These are phyloP conservation scores for Apiotrichum laibachii DNA, from an alignment of 1,284 basidiomycete species.

Conservation along the genomic window DNA sequence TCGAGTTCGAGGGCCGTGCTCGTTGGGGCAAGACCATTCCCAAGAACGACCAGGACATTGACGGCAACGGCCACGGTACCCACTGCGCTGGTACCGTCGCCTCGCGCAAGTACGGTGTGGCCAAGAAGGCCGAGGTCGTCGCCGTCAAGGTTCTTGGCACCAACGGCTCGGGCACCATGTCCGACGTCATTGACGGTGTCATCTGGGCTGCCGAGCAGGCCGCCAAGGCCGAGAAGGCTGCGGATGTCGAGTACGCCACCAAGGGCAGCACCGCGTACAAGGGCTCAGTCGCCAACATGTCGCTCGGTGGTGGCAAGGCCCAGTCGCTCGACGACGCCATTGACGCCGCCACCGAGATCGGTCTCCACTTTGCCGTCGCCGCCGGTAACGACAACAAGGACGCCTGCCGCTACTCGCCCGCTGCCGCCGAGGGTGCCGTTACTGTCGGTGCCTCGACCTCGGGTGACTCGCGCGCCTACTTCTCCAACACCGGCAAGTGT, in stretches of 20 bases:
- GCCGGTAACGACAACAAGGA: slow-evolving; percentile 71
- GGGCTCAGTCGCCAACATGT: slow-evolving; percentile 98
- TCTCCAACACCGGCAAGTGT: slow-evolving; percentile 74
- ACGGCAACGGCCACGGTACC: slow-evolving; percentile 65
- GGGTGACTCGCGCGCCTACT: slow-evolving; percentile 80
- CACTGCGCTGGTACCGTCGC: slow-evolving; percentile 84
- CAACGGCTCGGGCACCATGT: slow-evolving; percentile 92
- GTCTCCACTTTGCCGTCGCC: slow-evolving; percentile 92
- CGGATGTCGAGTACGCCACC: slow-evolving; percentile 62
- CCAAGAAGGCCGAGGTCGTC: slow-evolving; percentile 83
- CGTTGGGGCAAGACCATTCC: slow-evolving; percentile 82
- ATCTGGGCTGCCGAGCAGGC: slow-evolving; percentile 73
- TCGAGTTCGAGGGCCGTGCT: slow-evolving; percentile 84
- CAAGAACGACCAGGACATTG: slow-evolving; percentile 68
- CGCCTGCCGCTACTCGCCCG: slow-evolving; percentile 76
- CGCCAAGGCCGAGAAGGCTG: slow-evolving; percentile 56
- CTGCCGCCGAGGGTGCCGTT: slow-evolving; percentile 68
- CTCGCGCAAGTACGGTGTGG: slow-evolving; percentile 81
- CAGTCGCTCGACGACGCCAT: slow-evolving; percentile 79
- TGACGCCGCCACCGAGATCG: slow-evolving; percentile 74
- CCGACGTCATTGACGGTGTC: slow-evolving; percentile 87
- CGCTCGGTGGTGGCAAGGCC: slow-evolving; percentile 94
- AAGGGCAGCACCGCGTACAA: slow-evolving; percentile 75
- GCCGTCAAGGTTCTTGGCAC: slow-evolving; percentile 97
- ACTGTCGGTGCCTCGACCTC: slow-evolving; percentile 84